Percentiles rank a stretch among this genome's conserved stretches.
phyloP scores from a whole-genome alignment of 805 yeast species.

The Metschnikowia peoriensis region DNA sequence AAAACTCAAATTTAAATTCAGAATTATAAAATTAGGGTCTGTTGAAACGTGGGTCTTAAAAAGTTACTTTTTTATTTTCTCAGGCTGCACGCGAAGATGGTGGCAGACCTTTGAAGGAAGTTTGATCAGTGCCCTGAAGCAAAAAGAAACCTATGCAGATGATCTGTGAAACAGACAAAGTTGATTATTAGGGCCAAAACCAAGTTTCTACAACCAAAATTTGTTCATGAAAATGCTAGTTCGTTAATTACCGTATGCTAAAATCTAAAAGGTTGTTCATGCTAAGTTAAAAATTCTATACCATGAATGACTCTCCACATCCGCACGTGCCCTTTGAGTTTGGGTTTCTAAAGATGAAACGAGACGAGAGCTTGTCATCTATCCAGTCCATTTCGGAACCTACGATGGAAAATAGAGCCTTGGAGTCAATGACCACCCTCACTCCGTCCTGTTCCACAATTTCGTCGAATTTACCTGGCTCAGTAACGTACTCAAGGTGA shows the following conservation, averaged over 20 bases:
- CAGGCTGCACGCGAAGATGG: too few relatives aligned
- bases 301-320: slow-evolving; percentile 98
- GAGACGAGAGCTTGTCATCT: slow-evolving; percentile 84
- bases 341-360: slow-evolving; percentile 92
- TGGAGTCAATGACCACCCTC: slow-evolving; percentile 88
- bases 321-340: slow-evolving; percentile 98
- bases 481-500: slow-evolving; percentile 82
- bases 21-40: too few relatives aligned
- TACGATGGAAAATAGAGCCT: slow-evolving; percentile 91
- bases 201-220: background rate
- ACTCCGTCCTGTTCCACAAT: slow-evolving; percentile 91
- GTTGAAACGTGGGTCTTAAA: too few relatives aligned
- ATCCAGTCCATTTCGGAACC: slow-evolving; percentile 99
- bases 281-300: slow-evolving; percentile 34
- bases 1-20: too few relatives aligned
- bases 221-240: slow-evolving; percentile 5
- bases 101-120: too few relatives aligned
- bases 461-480: slow-evolving; percentile 96
- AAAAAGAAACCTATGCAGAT: too few relatives aligned
- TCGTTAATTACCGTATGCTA: slow-evolving; percentile 8
- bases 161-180: too few relatives aligned
- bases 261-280: background rate
- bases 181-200: too few relatives aligned
- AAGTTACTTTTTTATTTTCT: too few relatives aligned
- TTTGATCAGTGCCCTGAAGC: too few relatives aligned